Evolutionary conservation across 1,284 basidiomycete species (phyloP).

Genomic region (Lentinula novae-zelandiae): DNA sequence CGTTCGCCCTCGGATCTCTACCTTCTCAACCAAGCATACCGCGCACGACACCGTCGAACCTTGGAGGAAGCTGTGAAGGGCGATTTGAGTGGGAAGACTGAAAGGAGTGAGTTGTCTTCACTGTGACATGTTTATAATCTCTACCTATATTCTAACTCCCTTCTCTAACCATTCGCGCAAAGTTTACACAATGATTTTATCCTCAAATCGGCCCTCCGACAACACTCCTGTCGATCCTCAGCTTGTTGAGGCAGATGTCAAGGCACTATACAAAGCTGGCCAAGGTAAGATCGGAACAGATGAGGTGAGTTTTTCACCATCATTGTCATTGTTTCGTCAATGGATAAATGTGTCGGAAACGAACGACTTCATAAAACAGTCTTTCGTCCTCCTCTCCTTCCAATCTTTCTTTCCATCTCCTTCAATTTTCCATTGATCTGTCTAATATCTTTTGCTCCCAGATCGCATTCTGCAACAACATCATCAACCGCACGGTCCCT

Average conservation of each 20-base stretch:
- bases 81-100: slow-evolving; percentile 31
- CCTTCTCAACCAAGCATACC: slow-evolving; percentile 30
- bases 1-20: slow-evolving; percentile 31
- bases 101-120: slow-evolving; percentile 24
- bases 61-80: slow-evolving; percentile 26
- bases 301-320: slow-evolving; percentile 23
- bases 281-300: slow-evolving; percentile 30
- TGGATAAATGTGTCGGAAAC: too few species aligned
- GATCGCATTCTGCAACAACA: slow-evolving; percentile 29
- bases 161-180: too few species aligned
- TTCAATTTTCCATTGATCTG: too few species aligned
- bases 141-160: neutral
- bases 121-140: neutral
- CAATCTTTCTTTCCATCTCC: too few species aligned
- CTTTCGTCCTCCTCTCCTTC: too few species aligned
- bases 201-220: slow-evolving; percentile 26
- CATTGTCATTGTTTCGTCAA: neutral
- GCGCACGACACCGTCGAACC: slow-evolving; percentile 23
- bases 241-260: slow-evolving; percentile 30
- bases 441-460: neutral
- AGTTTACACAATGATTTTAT: slow-evolving; percentile 36
- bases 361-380: too few species aligned
- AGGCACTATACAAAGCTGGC: slow-evolving; percentile 29
- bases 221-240: slow-evolving; percentile 23
- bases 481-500: slow-evolving; percentile 27